Evolutionary conservation across 108 stramenopile genomes (phyloP).

Genomic region (Schizochytrium sp.): DNA sequence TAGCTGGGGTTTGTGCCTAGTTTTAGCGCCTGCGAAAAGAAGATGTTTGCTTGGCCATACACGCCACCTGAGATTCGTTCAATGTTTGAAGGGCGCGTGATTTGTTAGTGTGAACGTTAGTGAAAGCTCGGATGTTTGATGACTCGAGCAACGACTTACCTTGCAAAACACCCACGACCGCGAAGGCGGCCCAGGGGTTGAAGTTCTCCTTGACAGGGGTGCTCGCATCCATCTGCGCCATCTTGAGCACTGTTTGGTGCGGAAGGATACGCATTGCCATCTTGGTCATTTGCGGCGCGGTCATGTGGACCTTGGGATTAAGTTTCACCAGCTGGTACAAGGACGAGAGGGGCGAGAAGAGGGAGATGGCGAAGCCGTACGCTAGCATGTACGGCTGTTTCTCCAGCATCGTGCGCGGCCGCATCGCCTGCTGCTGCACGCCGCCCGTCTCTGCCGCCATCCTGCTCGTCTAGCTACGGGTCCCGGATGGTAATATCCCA

Average conservation of each 20-base stretch:
- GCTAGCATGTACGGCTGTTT: slow-evolving; percentile 33
- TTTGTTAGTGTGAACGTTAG: too few relatives aligned
- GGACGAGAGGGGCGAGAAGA: slow-evolving; percentile 27
- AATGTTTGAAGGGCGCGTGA: not conserved
- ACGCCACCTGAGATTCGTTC: slow-evolving; percentile 12
- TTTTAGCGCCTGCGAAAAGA: slow-evolving; percentile 28
- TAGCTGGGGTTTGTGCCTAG: slow-evolving; percentile 23
- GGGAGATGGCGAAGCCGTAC: slow-evolving; percentile 32
- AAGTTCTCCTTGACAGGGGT: slow-evolving; percentile 37
- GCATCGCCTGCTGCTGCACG: not conserved
- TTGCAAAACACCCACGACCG: slow-evolving; percentile 34
- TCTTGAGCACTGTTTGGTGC: slow-evolving; percentile 35
- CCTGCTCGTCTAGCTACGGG: not conserved
- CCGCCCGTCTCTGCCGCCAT: not conserved
- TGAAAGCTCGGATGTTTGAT: not conserved
- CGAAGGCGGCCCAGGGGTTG: slow-evolving; percentile 43
- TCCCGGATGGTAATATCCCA: too few relatives aligned
- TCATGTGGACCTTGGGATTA: slow-evolving; percentile 1
- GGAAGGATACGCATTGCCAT: slow-evolving; percentile 21
- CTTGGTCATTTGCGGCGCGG: not conserved
- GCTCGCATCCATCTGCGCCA: slow-evolving; percentile 30
- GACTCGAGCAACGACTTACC: not conserved
- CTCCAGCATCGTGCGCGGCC: slow-evolving; percentile 28
- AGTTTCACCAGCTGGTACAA: slow-evolving; percentile 32
- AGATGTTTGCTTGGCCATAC: slow-evolving; percentile 38